These are phyloP conservation scores for Podaxis rugospora DNA, from an alignment of 768 basidiomycete species.

Conservation along the genomic window DNA sequence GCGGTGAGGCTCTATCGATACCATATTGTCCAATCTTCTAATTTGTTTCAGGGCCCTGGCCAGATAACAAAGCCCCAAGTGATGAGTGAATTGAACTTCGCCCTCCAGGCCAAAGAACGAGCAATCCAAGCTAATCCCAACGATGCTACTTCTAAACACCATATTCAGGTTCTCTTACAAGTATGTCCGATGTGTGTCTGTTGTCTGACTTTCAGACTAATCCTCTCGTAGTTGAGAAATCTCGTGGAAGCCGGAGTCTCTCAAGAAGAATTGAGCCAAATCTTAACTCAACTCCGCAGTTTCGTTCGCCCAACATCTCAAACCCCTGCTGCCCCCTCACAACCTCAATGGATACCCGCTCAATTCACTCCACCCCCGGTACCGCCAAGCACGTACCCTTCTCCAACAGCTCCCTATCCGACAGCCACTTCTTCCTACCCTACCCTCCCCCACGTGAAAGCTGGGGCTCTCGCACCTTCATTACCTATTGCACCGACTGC, in stretches of 20 bases:
- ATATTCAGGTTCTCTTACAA: constrained; percentile 78
- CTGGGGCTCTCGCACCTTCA: constrained; percentile 5
- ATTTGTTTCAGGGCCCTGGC: constrained; percentile 28
- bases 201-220: constrained; percentile 8
- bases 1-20: constrained; percentile 14
- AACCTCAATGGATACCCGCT: constrained; percentile 10
- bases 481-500: constrained; percentile 25
- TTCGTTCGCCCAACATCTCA: constrained; percentile 45
- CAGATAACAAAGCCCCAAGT: constrained; percentile 76
- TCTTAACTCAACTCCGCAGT: constrained; percentile 64
- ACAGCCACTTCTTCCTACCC: background rate
- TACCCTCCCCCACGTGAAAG: background rate
- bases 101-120: constrained; percentile 77
- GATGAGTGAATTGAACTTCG: constrained; percentile 77
- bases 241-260: constrained; percentile 79
- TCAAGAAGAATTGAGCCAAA: constrained; percentile 74
- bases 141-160: constrained; percentile 62
- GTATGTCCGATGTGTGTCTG: constrained; percentile 36
- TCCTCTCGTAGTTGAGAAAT: constrained; percentile 48
- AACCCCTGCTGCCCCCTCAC: constrained; percentile 15
- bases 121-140: constrained; percentile 67
- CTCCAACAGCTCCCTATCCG: background rate
- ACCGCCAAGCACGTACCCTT: background rate
- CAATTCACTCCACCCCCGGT: background rate
- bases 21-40: background rate